Evolutionary conservation across 345 rosid genomes (phyloP).

Genomic region (Populus nigra): DNA sequence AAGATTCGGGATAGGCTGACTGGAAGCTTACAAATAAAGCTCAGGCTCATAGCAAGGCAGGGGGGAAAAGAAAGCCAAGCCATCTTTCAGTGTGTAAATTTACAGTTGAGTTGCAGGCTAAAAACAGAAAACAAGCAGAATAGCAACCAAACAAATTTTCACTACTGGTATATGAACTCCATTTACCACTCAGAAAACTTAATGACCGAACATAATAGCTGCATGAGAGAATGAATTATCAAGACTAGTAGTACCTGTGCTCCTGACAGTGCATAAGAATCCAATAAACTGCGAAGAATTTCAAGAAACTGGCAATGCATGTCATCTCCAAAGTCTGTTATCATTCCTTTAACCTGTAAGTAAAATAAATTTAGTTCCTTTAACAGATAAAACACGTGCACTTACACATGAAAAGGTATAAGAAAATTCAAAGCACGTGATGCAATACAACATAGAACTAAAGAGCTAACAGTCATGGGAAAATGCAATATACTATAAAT

Average conservation of each 20-base stretch:
- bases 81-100: not conserved
- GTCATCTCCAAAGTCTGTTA: slow-evolving; percentile 88
- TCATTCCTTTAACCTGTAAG: slow-evolving; percentile 88
- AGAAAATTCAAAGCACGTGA: not conserved
- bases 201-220: slow-evolving; percentile 6
- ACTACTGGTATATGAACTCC: not conserved
- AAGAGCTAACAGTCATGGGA: not conserved
- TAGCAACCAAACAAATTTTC: not conserved
- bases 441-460: not conserved
- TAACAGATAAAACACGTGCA: not conserved
- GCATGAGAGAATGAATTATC: not conserved
- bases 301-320: slow-evolving; percentile 99
- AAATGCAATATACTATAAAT: not conserved
- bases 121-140: not conserved
- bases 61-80: not conserved
- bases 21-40: not conserved
- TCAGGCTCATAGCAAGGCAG: not conserved
- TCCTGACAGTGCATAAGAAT: slow-evolving; percentile 74
- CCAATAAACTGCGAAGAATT: slow-evolving; percentile 92
- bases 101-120: not conserved
- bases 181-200: not conserved
- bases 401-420: not conserved
- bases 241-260: slow-evolving; percentile 51
- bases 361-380: slow-evolving; percentile 9
- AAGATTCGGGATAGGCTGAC: not conserved